A percentile compares a stretch with the other conserved stretches of the same genome.
These are phyloP conservation scores for Dothiorella sarmentorum DNA, from an alignment of 2,329 filamentous ascomycete species.

Conservation along the genomic window DNA sequence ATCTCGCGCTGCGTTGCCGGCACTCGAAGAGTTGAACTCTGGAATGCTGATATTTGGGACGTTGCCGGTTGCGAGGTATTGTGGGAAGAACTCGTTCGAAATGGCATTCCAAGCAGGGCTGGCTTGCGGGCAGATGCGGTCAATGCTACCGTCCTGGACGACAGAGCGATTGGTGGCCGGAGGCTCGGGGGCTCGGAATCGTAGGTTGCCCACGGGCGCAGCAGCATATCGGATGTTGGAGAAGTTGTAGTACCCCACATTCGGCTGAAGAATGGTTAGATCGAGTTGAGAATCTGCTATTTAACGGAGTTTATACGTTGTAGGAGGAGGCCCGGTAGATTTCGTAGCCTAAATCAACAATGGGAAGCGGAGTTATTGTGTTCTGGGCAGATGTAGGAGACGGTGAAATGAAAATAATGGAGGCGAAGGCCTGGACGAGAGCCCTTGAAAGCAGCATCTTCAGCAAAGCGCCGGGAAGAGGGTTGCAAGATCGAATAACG, in stretches of 20 bases:
- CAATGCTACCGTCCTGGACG: constrained; percentile 45
- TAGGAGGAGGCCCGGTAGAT: constrained; percentile 47
- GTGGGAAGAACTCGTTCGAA: not conserved
- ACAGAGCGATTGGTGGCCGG: constrained; percentile 43
- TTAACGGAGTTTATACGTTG: constrained; percentile 42
- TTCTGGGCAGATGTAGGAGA: not conserved
- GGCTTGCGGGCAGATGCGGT: not conserved
- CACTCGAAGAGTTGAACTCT: not conserved
- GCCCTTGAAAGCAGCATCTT: not conserved
- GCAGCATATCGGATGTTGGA: constrained; percentile 56
- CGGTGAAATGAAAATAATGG: not conserved
- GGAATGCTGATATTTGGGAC: constrained; percentile 36
- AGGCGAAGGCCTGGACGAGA: not conserved
- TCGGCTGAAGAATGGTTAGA: constrained; percentile 26
- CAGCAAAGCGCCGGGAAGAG: too few species aligned
- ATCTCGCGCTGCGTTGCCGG: constrained; percentile 12
- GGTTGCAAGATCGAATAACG: too few species aligned
- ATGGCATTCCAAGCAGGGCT: not conserved
- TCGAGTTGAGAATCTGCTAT: not conserved
- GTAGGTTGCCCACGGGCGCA: constrained; percentile 49
- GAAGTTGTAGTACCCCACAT: constrained; percentile 51
- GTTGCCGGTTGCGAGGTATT: constrained; percentile 37
- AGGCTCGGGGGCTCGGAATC: constrained; percentile 48
- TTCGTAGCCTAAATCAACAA: constrained; percentile 54
- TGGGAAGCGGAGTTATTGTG: constrained; percentile 31